Evolutionary conservation across 345 rosid genomes (phyloP).

Genomic region (Brassica carinata): DNA sequence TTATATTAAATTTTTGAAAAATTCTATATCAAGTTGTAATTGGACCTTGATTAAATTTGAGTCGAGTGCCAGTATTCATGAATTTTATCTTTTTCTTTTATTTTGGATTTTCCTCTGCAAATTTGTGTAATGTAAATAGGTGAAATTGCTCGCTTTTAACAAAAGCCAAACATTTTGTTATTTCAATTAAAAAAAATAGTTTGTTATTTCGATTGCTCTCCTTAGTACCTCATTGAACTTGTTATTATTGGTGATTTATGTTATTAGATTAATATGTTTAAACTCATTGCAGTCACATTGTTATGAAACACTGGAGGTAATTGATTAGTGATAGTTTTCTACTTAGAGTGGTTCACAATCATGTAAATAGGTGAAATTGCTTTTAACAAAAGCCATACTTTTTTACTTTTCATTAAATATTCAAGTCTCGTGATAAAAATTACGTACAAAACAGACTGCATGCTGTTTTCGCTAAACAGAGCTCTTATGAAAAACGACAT

Average conservation of each 20-base stretch:
- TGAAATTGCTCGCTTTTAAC: background rate
- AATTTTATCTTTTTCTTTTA: background rate
- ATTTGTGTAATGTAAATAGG: background rate
- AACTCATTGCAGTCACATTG: too few species aligned
- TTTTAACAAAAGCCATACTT: background rate
- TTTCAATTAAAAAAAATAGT: too few species aligned
- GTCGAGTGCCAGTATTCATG: too few species aligned
- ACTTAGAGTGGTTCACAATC: too few species aligned
- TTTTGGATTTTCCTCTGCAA: background rate
- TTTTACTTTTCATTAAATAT: background rate
- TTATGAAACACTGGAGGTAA: too few species aligned
- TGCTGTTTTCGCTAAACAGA: conserved; percentile 34
- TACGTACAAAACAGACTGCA: conserved; percentile 13
- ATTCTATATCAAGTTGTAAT: background rate
- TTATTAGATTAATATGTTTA: too few species aligned
- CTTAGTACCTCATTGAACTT: conserved; percentile 60
- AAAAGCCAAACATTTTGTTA: background rate
- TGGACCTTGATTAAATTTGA: too few species aligned
- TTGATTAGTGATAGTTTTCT: too few species aligned
- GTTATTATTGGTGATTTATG: conserved; percentile 43
- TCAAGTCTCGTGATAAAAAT: conserved; percentile 5
- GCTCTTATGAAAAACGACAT: conserved; percentile 19
- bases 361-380: too few species aligned
- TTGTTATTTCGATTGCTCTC: background rate
- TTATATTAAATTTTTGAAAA: too few species aligned